Evolutionary conservation across 495 filamentous ascomycete species (phyloP).

Genomic region (Trichocladium uniseriatum): DNA sequence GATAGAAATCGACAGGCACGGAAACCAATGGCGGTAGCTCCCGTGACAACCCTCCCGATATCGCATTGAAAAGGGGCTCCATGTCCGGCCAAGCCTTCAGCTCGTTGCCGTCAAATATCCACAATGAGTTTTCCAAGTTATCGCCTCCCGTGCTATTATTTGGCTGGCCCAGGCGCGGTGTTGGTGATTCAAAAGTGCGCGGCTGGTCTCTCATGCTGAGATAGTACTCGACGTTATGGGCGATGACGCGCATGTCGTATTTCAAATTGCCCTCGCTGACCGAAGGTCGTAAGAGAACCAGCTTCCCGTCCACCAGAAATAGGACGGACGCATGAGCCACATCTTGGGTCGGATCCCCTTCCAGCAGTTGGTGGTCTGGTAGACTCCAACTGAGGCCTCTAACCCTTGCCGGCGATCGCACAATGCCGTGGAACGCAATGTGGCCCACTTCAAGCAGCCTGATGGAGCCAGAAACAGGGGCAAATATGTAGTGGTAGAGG

Average conservation of each 20-base stretch:
- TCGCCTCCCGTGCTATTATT: constrained; percentile 30
- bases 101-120: constrained; percentile 82
- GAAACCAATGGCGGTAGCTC: constrained; percentile 57
- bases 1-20: constrained; percentile 79
- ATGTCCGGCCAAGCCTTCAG: constrained; percentile 84
- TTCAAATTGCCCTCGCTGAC: constrained; percentile 68
- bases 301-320: constrained; percentile 90
- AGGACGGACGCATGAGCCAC: constrained; percentile 89
- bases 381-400: constrained; percentile 92
- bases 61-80: constrained; percentile 69
- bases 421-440: constrained; percentile 93
- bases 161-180: constrained; percentile 15
- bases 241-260: constrained; percentile 96
- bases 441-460: constrained; percentile 85
- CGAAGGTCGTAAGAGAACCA: constrained; percentile 85
- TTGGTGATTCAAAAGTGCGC: constrained; percentile 26
- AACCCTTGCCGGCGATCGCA: constrained; percentile 84
- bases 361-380: constrained; percentile 78
- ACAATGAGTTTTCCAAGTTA: constrained; percentile 76
- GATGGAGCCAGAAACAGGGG: constrained; percentile 55
- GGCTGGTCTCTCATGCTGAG: constrained; percentile 81
- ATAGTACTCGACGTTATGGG: constrained; percentile 93
- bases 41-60: constrained; percentile 46
- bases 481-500: constrained; percentile 87
- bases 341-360: constrained; percentile 93